Conservation (phyloP, 768 basidiomycete genomes). For the Tylopilus cervinicoccineus region DNA sequence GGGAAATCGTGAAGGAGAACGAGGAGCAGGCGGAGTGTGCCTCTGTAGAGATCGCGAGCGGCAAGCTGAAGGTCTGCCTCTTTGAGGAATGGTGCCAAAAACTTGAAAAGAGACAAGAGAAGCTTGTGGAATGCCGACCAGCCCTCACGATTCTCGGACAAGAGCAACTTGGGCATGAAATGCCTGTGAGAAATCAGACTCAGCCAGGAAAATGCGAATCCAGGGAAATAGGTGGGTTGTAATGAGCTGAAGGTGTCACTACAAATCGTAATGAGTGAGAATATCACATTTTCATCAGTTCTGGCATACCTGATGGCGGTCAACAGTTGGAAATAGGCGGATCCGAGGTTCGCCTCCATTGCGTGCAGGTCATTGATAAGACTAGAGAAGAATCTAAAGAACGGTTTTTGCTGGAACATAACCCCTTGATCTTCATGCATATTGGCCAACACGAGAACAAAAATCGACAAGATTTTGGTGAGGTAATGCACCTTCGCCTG, state of each 20-base stretch:
- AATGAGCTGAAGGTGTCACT: constrained; percentile 95
- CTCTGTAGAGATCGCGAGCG: constrained; percentile 85
- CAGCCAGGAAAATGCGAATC: constrained; percentile 99
- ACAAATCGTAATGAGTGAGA: constrained; percentile 1
- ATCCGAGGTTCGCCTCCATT: constrained; percentile 80
- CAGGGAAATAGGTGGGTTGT: constrained; percentile 95
- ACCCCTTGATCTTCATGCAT: constrained; percentile 91
- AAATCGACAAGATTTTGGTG: constrained; percentile 95
- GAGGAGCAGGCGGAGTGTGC: constrained; percentile 83
- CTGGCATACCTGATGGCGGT: constrained; percentile 73
- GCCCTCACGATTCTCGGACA: constrained; percentile 89
- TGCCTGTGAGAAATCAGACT: constrained; percentile 91
- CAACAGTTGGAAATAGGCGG: constrained; percentile 86
- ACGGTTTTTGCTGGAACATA: constrained; percentile 94
- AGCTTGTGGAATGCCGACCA: constrained; percentile 97
- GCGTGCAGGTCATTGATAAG: constrained; percentile 87
- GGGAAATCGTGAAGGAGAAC: constrained; percentile 99
- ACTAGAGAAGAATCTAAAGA: constrained; percentile 98
- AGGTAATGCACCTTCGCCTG: constrained; percentile 95
- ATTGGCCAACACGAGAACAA: constrained; percentile 92
- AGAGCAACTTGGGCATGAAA: constrained; percentile 94
- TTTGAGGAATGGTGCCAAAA: constrained; percentile 87
- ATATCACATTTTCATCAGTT: background rate
- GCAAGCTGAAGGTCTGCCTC: constrained; percentile 75
- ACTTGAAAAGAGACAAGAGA: constrained; percentile 90